These are phyloP conservation scores for Raffaelea arxii DNA, from an alignment of 2,329 filamentous ascomycete genomes.

Conservation along the genomic window DNA sequence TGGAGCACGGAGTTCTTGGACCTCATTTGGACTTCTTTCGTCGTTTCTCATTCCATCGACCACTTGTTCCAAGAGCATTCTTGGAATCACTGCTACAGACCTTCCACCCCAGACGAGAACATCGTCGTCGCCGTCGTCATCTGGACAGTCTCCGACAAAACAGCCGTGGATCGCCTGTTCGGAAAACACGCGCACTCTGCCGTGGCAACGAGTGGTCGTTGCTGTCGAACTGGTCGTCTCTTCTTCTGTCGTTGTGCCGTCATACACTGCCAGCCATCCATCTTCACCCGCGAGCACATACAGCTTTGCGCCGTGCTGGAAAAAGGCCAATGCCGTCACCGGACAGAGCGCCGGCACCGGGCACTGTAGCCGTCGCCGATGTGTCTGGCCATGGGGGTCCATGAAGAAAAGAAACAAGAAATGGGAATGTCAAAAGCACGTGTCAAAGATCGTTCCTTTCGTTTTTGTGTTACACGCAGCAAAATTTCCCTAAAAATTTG, in stretches of 20 bases:
- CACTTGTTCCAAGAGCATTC: conserved; percentile 24
- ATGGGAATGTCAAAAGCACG: too few species aligned
- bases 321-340: conserved; percentile 51
- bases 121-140: conserved; percentile 15
- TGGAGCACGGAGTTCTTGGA: conserved; percentile 36
- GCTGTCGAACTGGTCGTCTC: background rate
- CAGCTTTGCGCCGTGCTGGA: background rate
- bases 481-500: too few species aligned
- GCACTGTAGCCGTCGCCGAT: background rate
- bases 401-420: background rate
- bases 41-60: conserved; percentile 15
- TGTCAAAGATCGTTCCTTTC: too few species aligned
- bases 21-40: conserved; percentile 3
- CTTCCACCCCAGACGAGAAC: conserved; percentile 63
- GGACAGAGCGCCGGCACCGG: conserved; percentile 32
- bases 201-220: conserved; percentile 15
- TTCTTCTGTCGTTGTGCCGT: conserved; percentile 13
- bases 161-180: conserved; percentile 70
- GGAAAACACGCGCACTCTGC: conserved; percentile 45
- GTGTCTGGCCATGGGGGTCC: background rate
- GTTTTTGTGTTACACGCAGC: too few species aligned
- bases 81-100: conserved; percentile 36
- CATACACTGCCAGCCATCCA: conserved; percentile 44
- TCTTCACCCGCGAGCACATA: conserved; percentile 49
- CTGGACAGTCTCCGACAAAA: conserved; percentile 22